Conservation (phyloP, 208 protist genomes). For the Crithidia expoeki region DNA sequence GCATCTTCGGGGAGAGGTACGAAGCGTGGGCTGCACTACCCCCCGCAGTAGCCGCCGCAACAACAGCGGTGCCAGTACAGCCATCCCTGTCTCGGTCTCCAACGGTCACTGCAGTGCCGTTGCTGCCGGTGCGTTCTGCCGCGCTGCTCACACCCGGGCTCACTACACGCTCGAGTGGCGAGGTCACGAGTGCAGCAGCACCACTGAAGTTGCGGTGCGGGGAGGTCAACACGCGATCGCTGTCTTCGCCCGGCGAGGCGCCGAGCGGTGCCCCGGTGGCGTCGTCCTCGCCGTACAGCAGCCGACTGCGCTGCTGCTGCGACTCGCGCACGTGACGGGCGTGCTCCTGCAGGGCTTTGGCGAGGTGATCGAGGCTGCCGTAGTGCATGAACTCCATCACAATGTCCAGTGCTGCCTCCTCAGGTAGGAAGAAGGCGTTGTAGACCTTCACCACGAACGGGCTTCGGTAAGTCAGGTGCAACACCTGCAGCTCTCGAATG, state of each 20-base stretch:
- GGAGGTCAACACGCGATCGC: slow-evolving; percentile 7
- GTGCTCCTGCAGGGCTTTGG: slow-evolving; percentile 43
- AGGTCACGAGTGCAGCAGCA: background rate
- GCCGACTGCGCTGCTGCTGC: slow-evolving; percentile 34
- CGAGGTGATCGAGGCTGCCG: slow-evolving; percentile 73
- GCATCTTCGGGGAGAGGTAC: slow-evolving; percentile 9
- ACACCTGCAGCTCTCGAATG: slow-evolving; percentile 81
- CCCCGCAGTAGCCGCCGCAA: background rate
- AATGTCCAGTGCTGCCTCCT: slow-evolving; percentile 74
- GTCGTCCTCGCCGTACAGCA: slow-evolving; percentile 18
- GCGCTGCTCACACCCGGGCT: background rate
- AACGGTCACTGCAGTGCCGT: background rate
- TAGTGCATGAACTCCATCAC: slow-evolving; percentile 93
- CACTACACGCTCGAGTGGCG: background rate
- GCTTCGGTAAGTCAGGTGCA: slow-evolving; percentile 86
- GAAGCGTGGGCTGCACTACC: background rate
- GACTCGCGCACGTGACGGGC: slow-evolving; percentile 30
- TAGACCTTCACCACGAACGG: slow-evolving; percentile 92
- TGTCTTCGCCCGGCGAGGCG: slow-evolving; percentile 6
- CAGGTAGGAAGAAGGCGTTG: slow-evolving; percentile 79
- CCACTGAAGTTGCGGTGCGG: background rate
- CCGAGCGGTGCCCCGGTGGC: background rate
- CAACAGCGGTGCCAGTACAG: background rate
- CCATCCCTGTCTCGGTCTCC: background rate
- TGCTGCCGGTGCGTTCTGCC: background rate